Evolutionary conservation across 2,329 filamentous ascomycete species (phyloP).

Genomic region (Sphaceloma murrayae): DNA sequence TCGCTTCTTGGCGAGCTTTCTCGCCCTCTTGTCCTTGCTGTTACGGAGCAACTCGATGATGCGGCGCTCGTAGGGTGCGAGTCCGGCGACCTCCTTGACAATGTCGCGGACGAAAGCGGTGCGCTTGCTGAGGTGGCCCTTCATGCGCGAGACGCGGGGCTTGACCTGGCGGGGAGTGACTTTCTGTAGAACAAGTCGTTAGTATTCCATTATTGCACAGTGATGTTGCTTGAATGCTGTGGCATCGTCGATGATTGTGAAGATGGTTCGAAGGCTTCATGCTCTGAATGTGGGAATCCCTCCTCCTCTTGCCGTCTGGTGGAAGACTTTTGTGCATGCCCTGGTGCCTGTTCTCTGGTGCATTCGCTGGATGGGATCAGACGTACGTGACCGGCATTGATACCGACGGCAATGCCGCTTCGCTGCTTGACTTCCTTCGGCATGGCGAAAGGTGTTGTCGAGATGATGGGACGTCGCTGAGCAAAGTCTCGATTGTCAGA

Average conservation of each 20-base stretch:
- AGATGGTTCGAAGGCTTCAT: too few species aligned
- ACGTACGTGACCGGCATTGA: constrained; percentile 61
- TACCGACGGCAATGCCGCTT: constrained; percentile 48
- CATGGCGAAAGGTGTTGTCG: constrained; percentile 32
- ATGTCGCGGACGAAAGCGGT: constrained; percentile 95
- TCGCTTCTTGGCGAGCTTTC: constrained; percentile 99
- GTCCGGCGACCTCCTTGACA: constrained; percentile 89
- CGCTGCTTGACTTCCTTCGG: constrained; percentile 47
- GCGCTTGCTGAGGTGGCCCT: constrained; percentile 93
- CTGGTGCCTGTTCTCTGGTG: too few species aligned
- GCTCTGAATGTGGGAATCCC: too few species aligned
- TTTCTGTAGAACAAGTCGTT: constrained; percentile 31
- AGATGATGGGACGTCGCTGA: constrained; percentile 3
- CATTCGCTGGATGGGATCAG: constrained; percentile 19
- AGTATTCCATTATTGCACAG: too few species aligned
- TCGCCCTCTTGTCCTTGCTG: constrained; percentile 97
- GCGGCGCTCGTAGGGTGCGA: constrained; percentile 71
- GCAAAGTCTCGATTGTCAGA: constrained; percentile 1
- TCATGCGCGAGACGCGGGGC: constrained; percentile 55
- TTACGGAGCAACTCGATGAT: constrained; percentile 98
- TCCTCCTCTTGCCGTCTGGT: constrained; percentile 22
- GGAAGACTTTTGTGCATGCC: too few species aligned
- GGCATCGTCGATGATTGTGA: neutral
- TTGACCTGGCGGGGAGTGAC: constrained; percentile 44
- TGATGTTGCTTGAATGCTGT: neutral